Conservation (phyloP, 129 eudicot species). For the Flaveria bidentis region DNA sequence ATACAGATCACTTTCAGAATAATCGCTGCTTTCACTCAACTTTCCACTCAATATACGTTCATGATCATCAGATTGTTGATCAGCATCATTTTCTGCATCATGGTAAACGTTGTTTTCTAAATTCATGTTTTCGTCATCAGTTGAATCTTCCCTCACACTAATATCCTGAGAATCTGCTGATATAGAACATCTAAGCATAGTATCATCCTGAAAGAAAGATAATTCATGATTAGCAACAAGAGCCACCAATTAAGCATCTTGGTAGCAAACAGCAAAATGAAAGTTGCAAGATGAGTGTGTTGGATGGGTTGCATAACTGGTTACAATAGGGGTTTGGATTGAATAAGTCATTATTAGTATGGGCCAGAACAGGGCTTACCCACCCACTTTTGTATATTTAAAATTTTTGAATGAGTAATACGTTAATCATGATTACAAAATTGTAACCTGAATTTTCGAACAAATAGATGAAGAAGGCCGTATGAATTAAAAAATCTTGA, state of each 20-base stretch:
- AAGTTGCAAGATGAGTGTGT: too few species aligned
- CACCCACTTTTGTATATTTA: too few species aligned
- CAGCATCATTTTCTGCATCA: conserved; percentile 88
- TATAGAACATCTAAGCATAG: conserved; percentile 75
- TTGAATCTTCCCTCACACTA: conserved; percentile 83
- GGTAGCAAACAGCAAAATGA: too few species aligned
- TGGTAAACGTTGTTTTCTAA: conserved; percentile 79
- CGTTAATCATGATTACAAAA: neutral
- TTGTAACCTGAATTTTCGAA: neutral
- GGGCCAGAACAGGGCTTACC: neutral
- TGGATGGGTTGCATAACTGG: too few species aligned
- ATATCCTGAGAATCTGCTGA: conserved; percentile 83
- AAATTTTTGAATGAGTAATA: neutral
- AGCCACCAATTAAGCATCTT: neutral
- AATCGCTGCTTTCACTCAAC: conserved; percentile 91
- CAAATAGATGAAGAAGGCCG: neutral
- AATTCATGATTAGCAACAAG: neutral
- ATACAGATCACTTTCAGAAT: conserved; percentile 85
- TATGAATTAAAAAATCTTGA: neutral
- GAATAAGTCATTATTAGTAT: too few species aligned
- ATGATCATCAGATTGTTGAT: conserved; percentile 68
- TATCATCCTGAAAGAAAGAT: conserved; percentile 63
- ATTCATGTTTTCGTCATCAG: conserved; percentile 76
- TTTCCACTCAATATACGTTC: conserved; percentile 83
- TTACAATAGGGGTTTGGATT: too few species aligned